A percentile compares a stretch with the other conserved stretches of the same genome.
These are phyloP conservation scores for Periconia sp. DNA, from an alignment of 2,329 filamentous ascomycete genomes.

Conservation along the genomic window DNA sequence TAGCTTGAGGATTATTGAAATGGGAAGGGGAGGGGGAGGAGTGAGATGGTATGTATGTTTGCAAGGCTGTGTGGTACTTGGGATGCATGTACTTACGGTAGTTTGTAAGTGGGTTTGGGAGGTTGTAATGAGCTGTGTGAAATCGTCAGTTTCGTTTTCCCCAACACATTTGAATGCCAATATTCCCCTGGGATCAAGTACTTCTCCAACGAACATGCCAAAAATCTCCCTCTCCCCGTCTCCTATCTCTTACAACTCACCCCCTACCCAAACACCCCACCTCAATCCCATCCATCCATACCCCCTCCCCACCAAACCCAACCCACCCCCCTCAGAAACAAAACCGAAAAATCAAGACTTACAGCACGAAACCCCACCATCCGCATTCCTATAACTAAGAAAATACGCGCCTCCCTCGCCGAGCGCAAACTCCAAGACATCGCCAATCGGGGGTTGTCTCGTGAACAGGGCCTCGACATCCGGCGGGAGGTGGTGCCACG, in stretches of 20 bases:
- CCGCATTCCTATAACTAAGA: conserved; percentile 26
- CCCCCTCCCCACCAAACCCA: too few species aligned
- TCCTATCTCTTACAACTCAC: not conserved
- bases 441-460: conserved; percentile 27
- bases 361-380: conserved; percentile 19
- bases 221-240: too few species aligned
- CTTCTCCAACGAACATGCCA: too few species aligned
- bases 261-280: not conserved
- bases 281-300: too few species aligned
- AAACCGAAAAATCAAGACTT: conserved; percentile 6
- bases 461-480: conserved; percentile 33
- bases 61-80: too few species aligned
- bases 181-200: too few species aligned
- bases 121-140: conserved; percentile 29
- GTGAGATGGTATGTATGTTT: too few species aligned
- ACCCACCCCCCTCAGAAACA: not conserved
- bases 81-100: conserved; percentile 8
- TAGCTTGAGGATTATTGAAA: too few species aligned
- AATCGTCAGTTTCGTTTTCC: too few species aligned
- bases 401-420: conserved; percentile 29
- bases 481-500: conserved; percentile 30
- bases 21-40: too few species aligned
- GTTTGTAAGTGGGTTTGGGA: conserved; percentile 32
- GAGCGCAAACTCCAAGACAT: conserved; percentile 30
- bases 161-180: too few species aligned